phyloP scores from a whole-genome alignment of 1,284 basidiomycete genomes.

The Sanguinoderma infundibulare region DNA sequence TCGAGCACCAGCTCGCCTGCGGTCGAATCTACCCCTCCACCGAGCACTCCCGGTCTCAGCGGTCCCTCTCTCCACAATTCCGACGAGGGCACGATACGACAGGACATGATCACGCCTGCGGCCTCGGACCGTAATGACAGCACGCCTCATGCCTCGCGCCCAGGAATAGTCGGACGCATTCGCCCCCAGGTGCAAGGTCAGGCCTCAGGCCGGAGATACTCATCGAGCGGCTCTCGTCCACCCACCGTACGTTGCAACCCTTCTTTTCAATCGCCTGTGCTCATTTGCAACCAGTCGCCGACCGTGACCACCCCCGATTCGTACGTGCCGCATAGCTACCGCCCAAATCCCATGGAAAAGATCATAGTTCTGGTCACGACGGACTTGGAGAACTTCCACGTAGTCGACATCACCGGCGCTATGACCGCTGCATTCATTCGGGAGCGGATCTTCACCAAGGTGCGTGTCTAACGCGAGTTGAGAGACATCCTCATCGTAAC shows the following conservation, averaged over 20 bases:
- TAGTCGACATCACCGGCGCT: slow-evolving; percentile 80
- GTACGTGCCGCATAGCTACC: slow-evolving; percentile 27
- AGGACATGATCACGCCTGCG: slow-evolving; percentile 36
- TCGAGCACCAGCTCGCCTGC: slow-evolving; percentile 68
- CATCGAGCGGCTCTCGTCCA: slow-evolving; percentile 27
- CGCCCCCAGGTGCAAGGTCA: slow-evolving; percentile 7
- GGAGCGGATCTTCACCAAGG: slow-evolving; percentile 86
- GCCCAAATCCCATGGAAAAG: slow-evolving; percentile 41
- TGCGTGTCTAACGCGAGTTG: slow-evolving; percentile 32
- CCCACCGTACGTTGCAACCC: slow-evolving; percentile 43
- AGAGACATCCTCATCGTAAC: background rate
- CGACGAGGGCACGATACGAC: slow-evolving; percentile 41
- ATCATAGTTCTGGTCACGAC: slow-evolving; percentile 77
- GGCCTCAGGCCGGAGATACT: slow-evolving; percentile 8
- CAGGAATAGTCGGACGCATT: slow-evolving; percentile 26
- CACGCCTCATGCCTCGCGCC: slow-evolving; percentile 25
- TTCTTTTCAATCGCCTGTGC: background rate
- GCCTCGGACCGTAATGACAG: slow-evolving; percentile 32
- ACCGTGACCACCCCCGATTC: slow-evolving; percentile 42
- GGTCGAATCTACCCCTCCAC: slow-evolving; percentile 62
- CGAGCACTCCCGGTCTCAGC: slow-evolving; percentile 62
- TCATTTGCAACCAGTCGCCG: slow-evolving; percentile 45
- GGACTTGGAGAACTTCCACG: slow-evolving; percentile 81
- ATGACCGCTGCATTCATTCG: slow-evolving; percentile 75
- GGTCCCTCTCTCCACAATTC: slow-evolving; percentile 47